Evolutionary conservation across 805 yeast genomes (phyloP), one percentile per base, ranked within the genome.

Genomic region (Diddensiella caesifluorescens): DNA sequence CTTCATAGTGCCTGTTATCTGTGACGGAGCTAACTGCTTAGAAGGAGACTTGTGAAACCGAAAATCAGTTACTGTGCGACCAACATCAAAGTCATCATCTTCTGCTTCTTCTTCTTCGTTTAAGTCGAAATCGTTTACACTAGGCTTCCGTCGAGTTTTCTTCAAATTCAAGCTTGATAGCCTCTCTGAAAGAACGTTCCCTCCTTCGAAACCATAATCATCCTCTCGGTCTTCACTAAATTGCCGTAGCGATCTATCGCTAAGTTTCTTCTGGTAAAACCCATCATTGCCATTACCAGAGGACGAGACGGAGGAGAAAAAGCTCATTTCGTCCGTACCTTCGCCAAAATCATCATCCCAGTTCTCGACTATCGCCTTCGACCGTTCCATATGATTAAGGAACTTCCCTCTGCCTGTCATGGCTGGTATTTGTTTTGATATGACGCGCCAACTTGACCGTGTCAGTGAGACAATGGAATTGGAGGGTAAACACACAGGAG

Each of bases 301-400:
- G 7, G 49, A 45, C 12, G 49, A 45, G 6, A 44, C 48, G 7
- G 50, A 47, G 4, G 50, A 45, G 15, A 34, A 30, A 37, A 47
- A 41, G 18, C 33, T 25, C 23, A 42, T 7, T 19, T 27, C 35
- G 18, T 22, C 26, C 12, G 35, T 39, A 15, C 10, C 39, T 7
- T 30, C 45, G 16, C 25, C 48, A 25, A 45, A 45, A 22, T 33
- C 45, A 18, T 31, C 35, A 33, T 38, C 45, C 44, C 44, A 41
- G 35, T 35, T 41, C 21, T 41, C 44, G 4, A 26, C 30, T 31
- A n/a, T 16, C 18, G n/a, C n/a, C n/a, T n/a, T n/a, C n/a, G n/a
- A n/a, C n/a, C n/a, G n/a, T n/a, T n/a, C n/a, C n/a, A n/a, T n/a
- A n/a, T n/a, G n/a, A n/a, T n/a, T n/a, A n/a, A n/a, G n/a, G n/a